Evolutionary conservation across 306 rosid genomes (phyloP).

Genomic region (Castanopsis chinensis): DNA sequence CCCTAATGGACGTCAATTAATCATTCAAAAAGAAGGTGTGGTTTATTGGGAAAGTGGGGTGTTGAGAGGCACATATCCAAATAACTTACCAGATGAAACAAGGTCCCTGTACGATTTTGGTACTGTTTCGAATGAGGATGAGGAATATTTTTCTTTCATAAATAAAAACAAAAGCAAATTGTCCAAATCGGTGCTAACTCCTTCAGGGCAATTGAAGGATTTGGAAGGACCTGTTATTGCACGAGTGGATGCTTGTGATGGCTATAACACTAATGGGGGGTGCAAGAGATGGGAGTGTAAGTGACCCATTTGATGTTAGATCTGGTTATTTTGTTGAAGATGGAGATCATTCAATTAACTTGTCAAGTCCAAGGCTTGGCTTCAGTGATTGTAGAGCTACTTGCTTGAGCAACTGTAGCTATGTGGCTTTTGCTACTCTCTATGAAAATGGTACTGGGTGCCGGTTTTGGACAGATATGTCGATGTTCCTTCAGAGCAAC

Average conservation of each 20-base stretch:
- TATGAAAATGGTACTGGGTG: slow-evolving; percentile 12
- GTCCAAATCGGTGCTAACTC: no score
- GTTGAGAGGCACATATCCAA: neutral
- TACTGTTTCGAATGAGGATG: neutral
- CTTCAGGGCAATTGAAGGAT: neutral
- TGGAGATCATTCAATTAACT: neutral
- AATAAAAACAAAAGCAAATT: neutral
- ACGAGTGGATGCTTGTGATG: neutral
- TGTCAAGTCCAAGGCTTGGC: neutral
- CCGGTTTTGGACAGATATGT: neutral
- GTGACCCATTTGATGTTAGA: neutral
- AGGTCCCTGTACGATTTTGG: neutral
- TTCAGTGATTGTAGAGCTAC: slow-evolving; percentile 10
- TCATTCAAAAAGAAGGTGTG: neutral
- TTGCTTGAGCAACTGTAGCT: slow-evolving; percentile 17
- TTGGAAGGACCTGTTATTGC: neutral
- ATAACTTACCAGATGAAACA: neutral
- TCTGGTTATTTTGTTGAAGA: neutral
- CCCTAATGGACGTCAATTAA: neutral
- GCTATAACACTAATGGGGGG: neutral
- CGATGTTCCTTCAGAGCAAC: no score
- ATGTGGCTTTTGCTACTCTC: slow-evolving; percentile 7
- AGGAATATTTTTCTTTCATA: slow-evolving; percentile 4
- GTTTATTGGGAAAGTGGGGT: slow-evolving; percentile 15
- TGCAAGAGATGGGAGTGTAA: neutral